Base-by-base conservation (phyloP, 139 green algal species). In the Coelastrella sp. region DNA sequence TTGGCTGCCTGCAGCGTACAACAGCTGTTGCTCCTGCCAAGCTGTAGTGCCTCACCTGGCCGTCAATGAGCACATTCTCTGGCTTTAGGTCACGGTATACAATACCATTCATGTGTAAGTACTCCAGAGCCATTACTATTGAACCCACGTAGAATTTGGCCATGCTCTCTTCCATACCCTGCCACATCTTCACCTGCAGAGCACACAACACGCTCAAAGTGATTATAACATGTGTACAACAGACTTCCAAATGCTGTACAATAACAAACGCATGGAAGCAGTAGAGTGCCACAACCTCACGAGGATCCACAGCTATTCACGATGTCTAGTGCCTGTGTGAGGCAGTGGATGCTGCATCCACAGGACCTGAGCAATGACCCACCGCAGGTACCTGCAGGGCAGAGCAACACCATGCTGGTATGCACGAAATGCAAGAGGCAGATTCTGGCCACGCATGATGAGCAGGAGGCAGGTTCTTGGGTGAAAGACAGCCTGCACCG, bases 21-120 rank as follows among this genome's bases (percentile, higher is more conserved):
- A 78, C 19, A 78, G 72, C 19, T 10, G 72, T 24, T 78, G 72
- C 72, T 78, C 8, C 20, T 78, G 72, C 19, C 72, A 78, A 78
- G 10, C 20, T 17, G 72, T 24, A 8, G 8, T 49, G 17, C 35
- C 35, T 49, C 15, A 94, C 93, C 93, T 95, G 92, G 6, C 56
- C 66, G 68, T 98, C 97, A 25, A 99, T 96, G 82, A 99, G 96
- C 59, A 99, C 95, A 85, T 99, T 99, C 94, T 99, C 98, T 0
- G 97, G 98, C 95, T 99, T 99, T 27, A 99, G 93, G 91, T 99
- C 97, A 12, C 97, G 93, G 92, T 99, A 99, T 14, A 98, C 94
- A 59, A 98, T 98, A 93, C 82, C 87, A 82, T 96, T 94, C 8
- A 95, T 88, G 93, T 99, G 97, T 82, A 99, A 93, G 92, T 99